Conservation (phyloP, 768 basidiomycete genomes). For the Exsudoporus frostii region DNA sequence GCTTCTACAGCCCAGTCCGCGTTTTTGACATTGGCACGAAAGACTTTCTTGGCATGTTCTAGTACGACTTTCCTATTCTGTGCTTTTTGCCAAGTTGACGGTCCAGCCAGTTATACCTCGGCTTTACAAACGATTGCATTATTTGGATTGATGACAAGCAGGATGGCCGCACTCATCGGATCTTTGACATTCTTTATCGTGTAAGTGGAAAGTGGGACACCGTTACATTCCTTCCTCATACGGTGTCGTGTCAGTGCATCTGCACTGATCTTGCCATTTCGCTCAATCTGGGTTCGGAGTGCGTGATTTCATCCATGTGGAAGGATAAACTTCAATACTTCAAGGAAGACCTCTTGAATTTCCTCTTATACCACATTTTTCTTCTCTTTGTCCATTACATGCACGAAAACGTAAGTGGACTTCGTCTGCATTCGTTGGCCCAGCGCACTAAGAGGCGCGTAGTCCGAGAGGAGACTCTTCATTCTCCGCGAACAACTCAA, state of each 20-base stretch:
- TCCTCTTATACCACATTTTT: constrained; percentile 76
- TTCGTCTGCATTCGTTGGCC: background rate
- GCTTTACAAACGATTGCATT: constrained; percentile 57
- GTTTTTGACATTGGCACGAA: constrained; percentile 42
- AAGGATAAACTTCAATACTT: constrained; percentile 4
- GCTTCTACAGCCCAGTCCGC: constrained; percentile 35
- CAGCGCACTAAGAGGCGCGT: background rate
- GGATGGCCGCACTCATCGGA: constrained; percentile 64
- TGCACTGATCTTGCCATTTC: constrained; percentile 38
- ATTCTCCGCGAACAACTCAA: constrained; percentile 74
- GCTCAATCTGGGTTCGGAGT: constrained; percentile 37
- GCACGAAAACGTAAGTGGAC: constrained; percentile 51
- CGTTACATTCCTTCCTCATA: constrained; percentile 22
- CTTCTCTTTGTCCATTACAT: constrained; percentile 74
- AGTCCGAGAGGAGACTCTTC: constrained; percentile 61
- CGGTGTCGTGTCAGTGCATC: constrained; percentile 26
- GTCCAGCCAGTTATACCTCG: constrained; percentile 27
- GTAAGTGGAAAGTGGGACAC: constrained; percentile 31
- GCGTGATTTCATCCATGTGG: constrained; percentile 11
- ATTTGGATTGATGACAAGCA: constrained; percentile 65
- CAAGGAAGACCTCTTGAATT: constrained; percentile 57
- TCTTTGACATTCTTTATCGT: constrained; percentile 52
- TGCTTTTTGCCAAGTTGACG: constrained; percentile 4
- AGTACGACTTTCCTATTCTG: constrained; percentile 17
- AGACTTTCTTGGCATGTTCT: constrained; percentile 39